Conservation (phyloP, 768 basidiomycete species). For the Lactarius akahatsu region DNA sequence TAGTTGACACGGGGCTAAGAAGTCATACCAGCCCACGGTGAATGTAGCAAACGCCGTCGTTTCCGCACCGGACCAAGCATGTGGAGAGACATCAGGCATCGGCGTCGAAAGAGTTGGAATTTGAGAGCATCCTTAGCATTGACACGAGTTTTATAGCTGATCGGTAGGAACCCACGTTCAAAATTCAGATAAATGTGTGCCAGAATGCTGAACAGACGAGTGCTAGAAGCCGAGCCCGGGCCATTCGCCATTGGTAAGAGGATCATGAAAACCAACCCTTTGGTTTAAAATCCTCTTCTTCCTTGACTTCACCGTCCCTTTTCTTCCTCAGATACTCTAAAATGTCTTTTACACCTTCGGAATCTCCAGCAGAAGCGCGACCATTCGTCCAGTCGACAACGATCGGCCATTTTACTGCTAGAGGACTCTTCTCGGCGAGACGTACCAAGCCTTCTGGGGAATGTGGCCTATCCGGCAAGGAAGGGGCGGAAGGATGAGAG, state of each 20-base stretch:
- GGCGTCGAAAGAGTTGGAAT: neutral
- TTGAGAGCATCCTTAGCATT: neutral
- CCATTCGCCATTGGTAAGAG: neutral
- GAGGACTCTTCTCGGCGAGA: slow-evolving; percentile 55
- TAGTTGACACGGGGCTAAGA: neutral
- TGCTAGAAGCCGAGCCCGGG: neutral
- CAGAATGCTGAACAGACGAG: neutral
- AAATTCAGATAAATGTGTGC: neutral
- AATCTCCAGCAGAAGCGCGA: slow-evolving; percentile 60
- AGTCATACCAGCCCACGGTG: neutral
- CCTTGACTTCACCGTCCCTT: slow-evolving; percentile 61
- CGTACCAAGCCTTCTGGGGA: slow-evolving; percentile 45
- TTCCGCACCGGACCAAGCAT: neutral
- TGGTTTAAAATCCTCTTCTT: slow-evolving; percentile 46
- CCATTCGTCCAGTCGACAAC: slow-evolving; percentile 78
- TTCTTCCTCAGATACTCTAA: slow-evolving; percentile 63
- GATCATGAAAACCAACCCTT: slow-evolving; percentile 55
- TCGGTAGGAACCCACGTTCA: neutral
- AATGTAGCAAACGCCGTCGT: neutral
- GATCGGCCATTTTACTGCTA: slow-evolving; percentile 72
- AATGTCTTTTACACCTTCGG: slow-evolving; percentile 66
- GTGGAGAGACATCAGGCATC: too few relatives aligned
- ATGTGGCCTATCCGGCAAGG: slow-evolving; percentile 42
- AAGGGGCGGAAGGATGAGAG: slow-evolving; percentile 51
- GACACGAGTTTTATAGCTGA: neutral